A percentile compares a stretch with the other conserved stretches of the same genome.
Evolutionary conservation across 768 basidiomycete genomes (phyloP).

Genomic region (Pisolithus tinctorius): DNA sequence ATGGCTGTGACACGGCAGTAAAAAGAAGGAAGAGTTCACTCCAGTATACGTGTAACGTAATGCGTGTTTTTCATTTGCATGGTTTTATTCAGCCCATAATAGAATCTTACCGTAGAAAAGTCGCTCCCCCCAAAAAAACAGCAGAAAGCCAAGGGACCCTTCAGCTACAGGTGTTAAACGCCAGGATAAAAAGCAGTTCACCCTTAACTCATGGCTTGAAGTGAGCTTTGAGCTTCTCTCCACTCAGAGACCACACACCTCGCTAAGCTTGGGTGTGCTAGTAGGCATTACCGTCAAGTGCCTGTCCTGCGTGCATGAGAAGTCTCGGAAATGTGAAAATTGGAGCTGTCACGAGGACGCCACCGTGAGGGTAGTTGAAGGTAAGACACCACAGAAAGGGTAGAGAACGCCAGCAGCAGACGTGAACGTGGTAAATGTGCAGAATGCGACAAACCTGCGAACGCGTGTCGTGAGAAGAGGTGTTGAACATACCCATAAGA

Average conservation of each 20-base stretch:
- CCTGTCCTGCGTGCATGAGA: neutral
- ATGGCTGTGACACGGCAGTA: neutral
- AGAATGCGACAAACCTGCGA: neutral
- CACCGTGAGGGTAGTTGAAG: neutral
- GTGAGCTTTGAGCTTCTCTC: slow-evolving; percentile 20
- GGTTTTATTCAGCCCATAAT: neutral
- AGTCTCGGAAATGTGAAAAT: slow-evolving; percentile 18
- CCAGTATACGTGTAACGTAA: neutral
- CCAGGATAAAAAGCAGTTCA: slow-evolving; percentile 7
- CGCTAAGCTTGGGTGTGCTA: slow-evolving; percentile 14
- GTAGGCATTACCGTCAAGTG: slow-evolving; percentile 7
- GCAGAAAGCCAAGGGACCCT: neutral
- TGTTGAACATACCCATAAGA: neutral
- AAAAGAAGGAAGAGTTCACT: neutral
- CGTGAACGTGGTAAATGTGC: slow-evolving; percentile 3
- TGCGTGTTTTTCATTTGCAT: neutral
- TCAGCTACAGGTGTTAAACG: neutral
- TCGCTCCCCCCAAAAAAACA: neutral
- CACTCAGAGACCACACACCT: slow-evolving; percentile 24
- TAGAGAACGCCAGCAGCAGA: slow-evolving; percentile 6
- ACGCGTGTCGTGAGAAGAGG: neutral
- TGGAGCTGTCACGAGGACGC: neutral
- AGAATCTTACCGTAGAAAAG: neutral
- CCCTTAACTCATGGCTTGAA: slow-evolving; percentile 20
- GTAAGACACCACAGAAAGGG: slow-evolving; percentile 3